These are phyloP conservation scores for Plasmodium vivax DNA, from an alignment of 169 alveolate species.

Conservation along the genomic window DNA sequence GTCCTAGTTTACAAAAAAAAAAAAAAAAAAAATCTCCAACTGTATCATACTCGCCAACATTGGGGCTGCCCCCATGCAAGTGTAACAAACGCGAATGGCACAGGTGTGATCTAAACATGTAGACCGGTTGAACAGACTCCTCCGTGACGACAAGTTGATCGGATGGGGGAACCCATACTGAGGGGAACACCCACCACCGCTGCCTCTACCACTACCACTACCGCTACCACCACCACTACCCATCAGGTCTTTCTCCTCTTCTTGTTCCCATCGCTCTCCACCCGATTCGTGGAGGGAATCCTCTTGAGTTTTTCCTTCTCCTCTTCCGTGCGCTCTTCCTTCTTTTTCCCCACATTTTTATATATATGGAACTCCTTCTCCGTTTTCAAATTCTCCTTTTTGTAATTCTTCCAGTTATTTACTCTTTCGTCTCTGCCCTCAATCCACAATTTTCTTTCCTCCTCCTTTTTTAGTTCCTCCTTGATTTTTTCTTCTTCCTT, in stretches of 20 bases:
- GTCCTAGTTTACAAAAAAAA: neutral
- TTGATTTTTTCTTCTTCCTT: slow-evolving; percentile 49
- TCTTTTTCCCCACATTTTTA: slow-evolving; percentile 77
- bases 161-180: neutral
- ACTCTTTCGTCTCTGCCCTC: slow-evolving; percentile 82
- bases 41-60: neutral
- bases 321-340: slow-evolving; percentile 79
- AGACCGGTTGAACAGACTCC: neutral
- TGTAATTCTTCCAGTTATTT: slow-evolving; percentile 82
- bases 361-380: slow-evolving; percentile 79
- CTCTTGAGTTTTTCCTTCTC: slow-evolving; percentile 57
- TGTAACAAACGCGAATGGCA: neutral
- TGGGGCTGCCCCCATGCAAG: neutral
- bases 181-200: neutral
- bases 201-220: too few relatives aligned
- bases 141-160: neutral
- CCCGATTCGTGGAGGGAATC: slow-evolving; percentile 1
- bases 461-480: slow-evolving; percentile 78
- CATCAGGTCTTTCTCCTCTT: slow-evolving; percentile 28
- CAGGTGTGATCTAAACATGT: neutral
- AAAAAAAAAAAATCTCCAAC: neutral
- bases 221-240: too few relatives aligned
- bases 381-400: slow-evolving; percentile 77
- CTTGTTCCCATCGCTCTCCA: neutral
- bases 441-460: slow-evolving; percentile 83